A percentile compares a stretch with the other conserved stretches of the same genome.
Conservation (phyloP, 2,329 filamentous ascomycete species). For the Chaetomiaceae sp. region DNA sequence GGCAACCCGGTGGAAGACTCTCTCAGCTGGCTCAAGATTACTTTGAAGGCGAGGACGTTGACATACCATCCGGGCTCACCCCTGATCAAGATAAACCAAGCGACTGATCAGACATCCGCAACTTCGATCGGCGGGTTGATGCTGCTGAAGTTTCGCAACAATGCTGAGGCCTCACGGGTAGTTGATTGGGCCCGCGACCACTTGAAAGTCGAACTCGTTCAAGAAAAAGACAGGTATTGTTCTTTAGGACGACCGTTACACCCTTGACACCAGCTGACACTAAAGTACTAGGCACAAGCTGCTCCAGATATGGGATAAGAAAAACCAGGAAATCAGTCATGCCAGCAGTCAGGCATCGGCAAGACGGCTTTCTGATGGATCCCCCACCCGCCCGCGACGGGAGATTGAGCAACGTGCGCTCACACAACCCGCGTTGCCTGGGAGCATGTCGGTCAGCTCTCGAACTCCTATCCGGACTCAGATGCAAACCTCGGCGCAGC, state of each 20-base stretch:
- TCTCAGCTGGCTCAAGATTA: slow-evolving; percentile 22
- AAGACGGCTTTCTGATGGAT: not conserved
- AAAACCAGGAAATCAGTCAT: not conserved
- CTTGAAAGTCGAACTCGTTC: not conserved
- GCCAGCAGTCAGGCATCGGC: not conserved
- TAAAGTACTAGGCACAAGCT: slow-evolving; percentile 9
- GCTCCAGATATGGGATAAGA: not conserved
- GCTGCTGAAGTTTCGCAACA: slow-evolving; percentile 12
- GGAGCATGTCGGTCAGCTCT: not conserved
- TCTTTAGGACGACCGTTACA: no score
- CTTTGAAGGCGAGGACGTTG: slow-evolving; percentile 7
- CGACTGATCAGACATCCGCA: slow-evolving; percentile 5
- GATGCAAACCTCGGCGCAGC: slow-evolving; percentile 11
- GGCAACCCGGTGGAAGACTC: slow-evolving; percentile 2
- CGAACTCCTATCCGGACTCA: slow-evolving; percentile 6
- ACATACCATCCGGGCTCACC: slow-evolving; percentile 6
- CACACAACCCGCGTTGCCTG: not conserved
- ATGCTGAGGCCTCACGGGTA: slow-evolving; percentile 12
- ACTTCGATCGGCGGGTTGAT: slow-evolving; percentile 6
- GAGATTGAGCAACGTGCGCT: not conserved
- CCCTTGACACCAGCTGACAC: not conserved
- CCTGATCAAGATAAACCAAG: slow-evolving; percentile 17
- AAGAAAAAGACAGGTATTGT: slow-evolving; percentile 5
- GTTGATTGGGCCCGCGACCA: slow-evolving; percentile 9
- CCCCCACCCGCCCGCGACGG: not conserved